These are phyloP conservation scores for Tubosaeta sp. DNA, from an alignment of 768 basidiomycete genomes.

Conservation along the genomic window DNA sequence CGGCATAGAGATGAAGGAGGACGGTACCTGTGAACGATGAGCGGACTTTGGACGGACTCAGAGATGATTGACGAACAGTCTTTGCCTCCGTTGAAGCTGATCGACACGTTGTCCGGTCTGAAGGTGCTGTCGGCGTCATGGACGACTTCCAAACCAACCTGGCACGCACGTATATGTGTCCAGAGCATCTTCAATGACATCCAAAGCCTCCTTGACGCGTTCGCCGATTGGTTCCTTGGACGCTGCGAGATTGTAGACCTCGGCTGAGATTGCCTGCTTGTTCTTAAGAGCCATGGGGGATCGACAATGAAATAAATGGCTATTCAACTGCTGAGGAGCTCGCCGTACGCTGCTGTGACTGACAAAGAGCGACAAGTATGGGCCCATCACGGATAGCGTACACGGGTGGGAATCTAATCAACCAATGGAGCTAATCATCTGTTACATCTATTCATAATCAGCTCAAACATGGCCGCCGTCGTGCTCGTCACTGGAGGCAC, in stretches of 20 bases:
- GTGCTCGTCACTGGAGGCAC: slow-evolving; percentile 82
- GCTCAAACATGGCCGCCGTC: slow-evolving; percentile 35
- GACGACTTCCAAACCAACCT: slow-evolving; percentile 1
- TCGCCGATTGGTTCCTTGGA: slow-evolving; percentile 52
- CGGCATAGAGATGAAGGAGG: slow-evolving; percentile 85
- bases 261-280: slow-evolving; percentile 45
- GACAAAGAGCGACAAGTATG: neutral
- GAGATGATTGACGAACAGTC: slow-evolving; percentile 65
- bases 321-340: slow-evolving; percentile 1
- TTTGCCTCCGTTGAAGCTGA: slow-evolving; percentile 99
- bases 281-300: slow-evolving; percentile 36
- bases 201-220: slow-evolving; percentile 72
- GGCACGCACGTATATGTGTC: slow-evolving; percentile 73
- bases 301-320: neutral
- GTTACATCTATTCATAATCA: neutral
- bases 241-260: slow-evolving; percentile 60
- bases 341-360: slow-evolving; percentile 2
- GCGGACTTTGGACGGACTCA: neutral
- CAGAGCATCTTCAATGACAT: slow-evolving; percentile 75
- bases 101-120: slow-evolving; percentile 67
- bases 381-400: neutral
- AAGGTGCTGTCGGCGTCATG: slow-evolving; percentile 9
- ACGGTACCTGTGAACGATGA: slow-evolving; percentile 68
- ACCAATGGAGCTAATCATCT: neutral
- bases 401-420: slow-evolving; percentile 7